Evolutionary conservation across 176 grass and related monocot species (phyloP), one percentile per base, ranked within the genome.

Genomic region (Dendrocalamus sinicus): DNA sequence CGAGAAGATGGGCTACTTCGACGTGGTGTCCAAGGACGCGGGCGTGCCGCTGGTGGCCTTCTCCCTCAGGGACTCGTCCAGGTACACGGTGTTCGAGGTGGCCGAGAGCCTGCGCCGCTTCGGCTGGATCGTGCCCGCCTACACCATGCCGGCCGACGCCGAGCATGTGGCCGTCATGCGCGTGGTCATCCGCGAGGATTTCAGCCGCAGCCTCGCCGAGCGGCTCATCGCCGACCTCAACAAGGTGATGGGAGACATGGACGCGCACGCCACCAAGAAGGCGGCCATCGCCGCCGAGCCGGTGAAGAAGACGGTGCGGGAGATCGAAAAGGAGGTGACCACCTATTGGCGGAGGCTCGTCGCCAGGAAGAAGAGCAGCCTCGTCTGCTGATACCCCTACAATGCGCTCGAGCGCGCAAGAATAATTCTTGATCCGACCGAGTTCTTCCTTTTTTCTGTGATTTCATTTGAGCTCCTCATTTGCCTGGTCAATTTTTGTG

Each of bases 111-210:
- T 95, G 32, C 90, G 90, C 43, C 88, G 93, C 41, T 95, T 95
- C 79, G 90, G 93, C 53, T 95, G 93, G 93, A 95, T 95, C 79
- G 86, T 95, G 20, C 93, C 93, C 6, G 93, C 90, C 9, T 92
- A 95, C 90, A 95, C 93, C 48, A 95, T 95, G 90, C 93, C 93
- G 9, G 86, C 90, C 8, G 62, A 92, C 63, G 93, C 91, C 8
- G 87, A 94, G 77, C 90, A 88, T 82, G 59, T 94, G 23, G 86
- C 90, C 8, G 93, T 95, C 10, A 89, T 95, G 76, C 88, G 93
- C 41, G 88, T 95, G 1, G 93, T 92, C 53, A 84, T 95, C 86
- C 90, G 93, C 13, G 93, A 95, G 77, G 93, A 95, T 75, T 95
- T 95, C 90, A 86, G 93, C 86, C 82, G 93, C 32, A 55, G 90